A percentile compares a stretch with the other conserved stretches of the same genome.
Evolutionary conservation across 1,284 basidiomycete genomes (phyloP).

Genomic region (Hymenochaete sp.): DNA sequence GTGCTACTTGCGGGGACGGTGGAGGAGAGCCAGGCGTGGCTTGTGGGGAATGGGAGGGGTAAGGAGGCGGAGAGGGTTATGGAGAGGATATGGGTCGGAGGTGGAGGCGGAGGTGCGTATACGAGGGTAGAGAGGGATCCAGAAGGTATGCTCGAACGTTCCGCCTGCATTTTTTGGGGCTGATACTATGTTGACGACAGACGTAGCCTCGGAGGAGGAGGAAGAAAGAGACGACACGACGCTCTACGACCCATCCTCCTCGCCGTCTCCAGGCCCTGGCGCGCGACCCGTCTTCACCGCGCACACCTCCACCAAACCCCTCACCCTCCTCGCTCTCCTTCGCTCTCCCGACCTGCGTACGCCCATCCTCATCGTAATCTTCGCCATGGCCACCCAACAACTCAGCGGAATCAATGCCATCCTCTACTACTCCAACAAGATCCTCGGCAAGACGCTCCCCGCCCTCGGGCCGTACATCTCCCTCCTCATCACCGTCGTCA

Average conservation of each 20-base stretch:
- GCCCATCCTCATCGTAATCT: conserved; percentile 63
- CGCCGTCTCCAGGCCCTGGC: conserved; percentile 31
- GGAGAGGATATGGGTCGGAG: conserved; percentile 43
- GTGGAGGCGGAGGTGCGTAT: conserved; percentile 13
- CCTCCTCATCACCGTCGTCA: conserved; percentile 71
- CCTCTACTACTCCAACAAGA: conserved; percentile 84
- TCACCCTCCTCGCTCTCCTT: conserved; percentile 49
- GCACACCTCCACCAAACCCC: conserved; percentile 22
- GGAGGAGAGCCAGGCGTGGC: conserved; percentile 63
- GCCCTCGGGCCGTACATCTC: conserved; percentile 72
- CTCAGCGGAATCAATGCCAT: conserved; percentile 72
- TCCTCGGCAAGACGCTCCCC: conserved; percentile 71
- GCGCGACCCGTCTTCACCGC: conserved; percentile 10
- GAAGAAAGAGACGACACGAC: conserved; percentile 36
- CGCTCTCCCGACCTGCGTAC: conserved; percentile 47
- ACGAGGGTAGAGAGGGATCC: conserved; percentile 13
- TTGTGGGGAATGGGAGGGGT: conserved; percentile 40
- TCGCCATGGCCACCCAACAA: conserved; percentile 74
- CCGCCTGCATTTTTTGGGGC: background rate
- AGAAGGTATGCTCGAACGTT: conserved; percentile 2
- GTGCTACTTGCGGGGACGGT: conserved; percentile 44
- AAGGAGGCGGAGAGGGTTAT: conserved; percentile 42
- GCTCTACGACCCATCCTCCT: conserved; percentile 26
- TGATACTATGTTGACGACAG: too few species aligned
- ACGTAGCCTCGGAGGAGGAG: conserved; percentile 3